Evolutionary conservation across 345 rosid genomes (phyloP).

Genomic region (Moricandia moricandioides): DNA sequence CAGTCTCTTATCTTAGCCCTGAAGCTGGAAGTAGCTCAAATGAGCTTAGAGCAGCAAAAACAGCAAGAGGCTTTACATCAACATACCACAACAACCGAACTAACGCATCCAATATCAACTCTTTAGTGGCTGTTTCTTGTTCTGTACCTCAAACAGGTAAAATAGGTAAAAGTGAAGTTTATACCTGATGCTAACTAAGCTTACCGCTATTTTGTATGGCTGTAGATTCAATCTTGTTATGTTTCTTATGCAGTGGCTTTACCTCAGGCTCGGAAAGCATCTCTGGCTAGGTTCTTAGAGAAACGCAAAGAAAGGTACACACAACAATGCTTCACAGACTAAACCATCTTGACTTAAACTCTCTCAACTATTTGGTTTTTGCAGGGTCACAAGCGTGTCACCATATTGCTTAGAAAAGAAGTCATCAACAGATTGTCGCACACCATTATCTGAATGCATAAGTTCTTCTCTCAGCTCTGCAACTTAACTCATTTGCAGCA

Average conservation of each 20-base stretch:
- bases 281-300: conserved; percentile 78
- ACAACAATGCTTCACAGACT: neutral
- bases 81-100: conserved; percentile 25
- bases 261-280: conserved; percentile 81
- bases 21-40: conserved; percentile 48
- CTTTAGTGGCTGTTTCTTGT: neutral
- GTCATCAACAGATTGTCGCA: conserved; percentile 34
- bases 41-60: conserved; percentile 37
- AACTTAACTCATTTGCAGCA: conserved; percentile 35
- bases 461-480: conserved; percentile 43
- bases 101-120: conserved; percentile 29
- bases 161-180: neutral
- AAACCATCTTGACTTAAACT: conserved; percentile 15
- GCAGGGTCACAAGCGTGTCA: conserved; percentile 45
- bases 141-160: conserved; percentile 51
- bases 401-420: conserved; percentile 48
- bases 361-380: neutral
- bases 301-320: conserved; percentile 77
- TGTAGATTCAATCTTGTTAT: neutral
- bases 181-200: neutral
- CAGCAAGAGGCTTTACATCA: conserved; percentile 37
- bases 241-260: conserved; percentile 49
- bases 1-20: conserved; percentile 41
- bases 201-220: neutral
- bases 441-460: conserved; percentile 31